Percentiles rank a stretch among this genome's conserved stretches.
phyloP scores from a whole-genome alignment of 2,329 filamentous ascomycete species.

The Verticillium klebahnii region DNA sequence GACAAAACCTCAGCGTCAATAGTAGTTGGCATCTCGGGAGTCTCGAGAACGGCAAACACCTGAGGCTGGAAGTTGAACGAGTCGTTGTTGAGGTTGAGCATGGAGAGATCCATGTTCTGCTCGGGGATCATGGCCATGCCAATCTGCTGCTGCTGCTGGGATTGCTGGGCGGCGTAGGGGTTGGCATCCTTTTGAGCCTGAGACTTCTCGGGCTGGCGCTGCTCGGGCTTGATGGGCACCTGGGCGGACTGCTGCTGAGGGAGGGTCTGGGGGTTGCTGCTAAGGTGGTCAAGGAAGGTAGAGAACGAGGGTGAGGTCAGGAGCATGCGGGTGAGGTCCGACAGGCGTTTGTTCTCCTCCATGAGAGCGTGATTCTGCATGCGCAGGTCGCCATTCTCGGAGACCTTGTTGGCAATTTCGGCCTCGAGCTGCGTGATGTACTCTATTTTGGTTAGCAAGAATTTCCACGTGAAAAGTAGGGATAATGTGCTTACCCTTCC shows the following conservation, averaged over 20 bases:
- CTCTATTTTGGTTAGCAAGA: slow-evolving; percentile 50
- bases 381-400: slow-evolving; percentile 77
- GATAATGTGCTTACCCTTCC: slow-evolving; percentile 70
- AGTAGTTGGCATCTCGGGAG: slow-evolving; percentile 58
- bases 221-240: slow-evolving; percentile 3
- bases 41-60: slow-evolving; percentile 69
- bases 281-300: slow-evolving; percentile 70
- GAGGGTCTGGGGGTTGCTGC: slow-evolving; percentile 49
- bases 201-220: slow-evolving; percentile 30
- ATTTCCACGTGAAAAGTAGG: too few relatives aligned
- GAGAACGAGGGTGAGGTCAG: slow-evolving; percentile 78
- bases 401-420: slow-evolving; percentile 79
- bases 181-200: slow-evolving; percentile 63
- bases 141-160: slow-evolving; percentile 60
- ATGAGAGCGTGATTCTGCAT: slow-evolving; percentile 74
- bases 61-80: slow-evolving; percentile 60
- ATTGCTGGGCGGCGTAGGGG: slow-evolving; percentile 51
- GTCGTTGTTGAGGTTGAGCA: slow-evolving; percentile 56
- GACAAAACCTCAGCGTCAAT: slow-evolving; percentile 62
- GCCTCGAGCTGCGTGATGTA: slow-evolving; percentile 93
- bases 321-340: slow-evolving; percentile 75
- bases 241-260: slow-evolving; percentile 12
- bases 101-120: slow-evolving; percentile 68
- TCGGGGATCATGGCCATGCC: slow-evolving; percentile 83
- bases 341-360: slow-evolving; percentile 80